A percentile compares a stretch with the other conserved stretches of the same genome.
Conservation (phyloP, 495 filamentous ascomycete species). For the Chlorociboria aeruginascens region DNA sequence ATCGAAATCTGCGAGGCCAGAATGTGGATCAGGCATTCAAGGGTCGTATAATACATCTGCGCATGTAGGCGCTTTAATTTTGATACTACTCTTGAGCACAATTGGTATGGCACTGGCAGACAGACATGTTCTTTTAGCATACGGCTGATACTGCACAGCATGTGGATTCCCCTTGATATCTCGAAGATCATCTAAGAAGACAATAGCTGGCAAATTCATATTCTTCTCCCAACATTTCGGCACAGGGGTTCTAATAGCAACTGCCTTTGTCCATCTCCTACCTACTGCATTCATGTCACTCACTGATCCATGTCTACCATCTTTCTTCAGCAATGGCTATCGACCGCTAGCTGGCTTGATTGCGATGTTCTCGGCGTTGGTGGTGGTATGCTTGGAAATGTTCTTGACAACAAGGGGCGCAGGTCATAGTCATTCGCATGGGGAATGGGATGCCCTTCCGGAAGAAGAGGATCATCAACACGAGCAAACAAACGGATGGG, state of each 20-base stretch:
- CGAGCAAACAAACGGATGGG: constrained; percentile 3
- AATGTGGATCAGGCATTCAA: constrained; percentile 48
- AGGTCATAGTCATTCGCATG: constrained; percentile 37
- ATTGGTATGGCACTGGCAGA: constrained; percentile 36
- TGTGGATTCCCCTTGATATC: constrained; percentile 49
- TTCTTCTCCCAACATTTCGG: constrained; percentile 77
- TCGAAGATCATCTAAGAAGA: constrained; percentile 29
- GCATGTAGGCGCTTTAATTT: constrained; percentile 66
- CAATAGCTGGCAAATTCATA: constrained; percentile 38
- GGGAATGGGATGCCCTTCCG: constrained; percentile 21
- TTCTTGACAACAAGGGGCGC: constrained; percentile 50
- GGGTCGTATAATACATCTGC: constrained; percentile 54
- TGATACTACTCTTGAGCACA: constrained; percentile 64
- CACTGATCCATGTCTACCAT: constrained; percentile 67
- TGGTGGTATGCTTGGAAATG: constrained; percentile 67
- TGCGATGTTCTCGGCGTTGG: constrained; percentile 65
- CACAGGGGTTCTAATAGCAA: constrained; percentile 76
- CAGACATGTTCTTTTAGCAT: not conserved
- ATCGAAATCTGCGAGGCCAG: constrained; percentile 25
- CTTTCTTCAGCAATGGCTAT: constrained; percentile 60
- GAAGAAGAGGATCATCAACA: constrained; percentile 10
- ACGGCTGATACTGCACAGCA: constrained; percentile 23
- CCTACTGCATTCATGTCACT: constrained; percentile 75
- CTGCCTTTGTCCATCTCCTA: constrained; percentile 79
- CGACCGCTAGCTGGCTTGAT: constrained; percentile 66